These are phyloP conservation scores for Cutaneotrichosporon sp. DNA, from an alignment of 1,284 basidiomycete species.

Conservation along the genomic window DNA sequence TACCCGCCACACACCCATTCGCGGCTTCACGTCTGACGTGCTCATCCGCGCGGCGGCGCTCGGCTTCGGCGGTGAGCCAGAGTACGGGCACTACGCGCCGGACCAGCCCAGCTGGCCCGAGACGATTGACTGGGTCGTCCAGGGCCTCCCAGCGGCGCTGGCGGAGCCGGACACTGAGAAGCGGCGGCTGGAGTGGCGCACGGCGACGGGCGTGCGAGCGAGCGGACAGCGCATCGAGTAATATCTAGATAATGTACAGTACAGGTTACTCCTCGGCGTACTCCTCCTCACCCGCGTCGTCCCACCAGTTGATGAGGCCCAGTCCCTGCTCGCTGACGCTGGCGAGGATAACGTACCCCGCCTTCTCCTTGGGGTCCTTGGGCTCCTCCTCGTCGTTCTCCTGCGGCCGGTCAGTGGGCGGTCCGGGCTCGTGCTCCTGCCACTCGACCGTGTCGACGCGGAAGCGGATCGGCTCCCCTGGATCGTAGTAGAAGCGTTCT, in stretches of 20 bases:
- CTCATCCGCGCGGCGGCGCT: conserved; percentile 65
- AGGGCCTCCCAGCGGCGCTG: conserved; percentile 36
- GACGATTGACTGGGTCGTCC: conserved; percentile 37
- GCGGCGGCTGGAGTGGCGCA: conserved; percentile 21
- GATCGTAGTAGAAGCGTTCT: conserved; percentile 83
- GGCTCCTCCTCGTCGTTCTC: conserved; percentile 21
- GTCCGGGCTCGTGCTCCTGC: conserved; percentile 87
- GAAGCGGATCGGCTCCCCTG: conserved; percentile 79
- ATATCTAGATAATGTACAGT: not conserved
- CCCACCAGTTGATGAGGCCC: conserved; percentile 64
- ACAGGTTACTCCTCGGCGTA: conserved; percentile 9
- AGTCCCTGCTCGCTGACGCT: conserved; percentile 88
- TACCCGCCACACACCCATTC: conserved; percentile 71
- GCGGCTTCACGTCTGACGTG: conserved; percentile 82
- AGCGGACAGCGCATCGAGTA: conserved; percentile 18
- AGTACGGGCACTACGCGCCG: conserved; percentile 60
- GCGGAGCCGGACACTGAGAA: conserved; percentile 5
- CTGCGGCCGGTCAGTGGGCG: conserved; percentile 44
- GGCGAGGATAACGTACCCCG: conserved; percentile 52
- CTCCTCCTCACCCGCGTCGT: conserved; percentile 39
- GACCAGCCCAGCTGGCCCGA: conserved; percentile 51
- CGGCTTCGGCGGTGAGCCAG: conserved; percentile 58
- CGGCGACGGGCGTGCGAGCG: conserved; percentile 2
- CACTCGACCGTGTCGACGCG: conserved; percentile 86
- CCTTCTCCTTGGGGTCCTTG: conserved; percentile 19